A percentile compares a stretch with the other conserved stretches of the same genome.
Evolutionary conservation across 1,139 yeast species (phyloP).

Genomic region (Protomyces inouyei): DNA sequence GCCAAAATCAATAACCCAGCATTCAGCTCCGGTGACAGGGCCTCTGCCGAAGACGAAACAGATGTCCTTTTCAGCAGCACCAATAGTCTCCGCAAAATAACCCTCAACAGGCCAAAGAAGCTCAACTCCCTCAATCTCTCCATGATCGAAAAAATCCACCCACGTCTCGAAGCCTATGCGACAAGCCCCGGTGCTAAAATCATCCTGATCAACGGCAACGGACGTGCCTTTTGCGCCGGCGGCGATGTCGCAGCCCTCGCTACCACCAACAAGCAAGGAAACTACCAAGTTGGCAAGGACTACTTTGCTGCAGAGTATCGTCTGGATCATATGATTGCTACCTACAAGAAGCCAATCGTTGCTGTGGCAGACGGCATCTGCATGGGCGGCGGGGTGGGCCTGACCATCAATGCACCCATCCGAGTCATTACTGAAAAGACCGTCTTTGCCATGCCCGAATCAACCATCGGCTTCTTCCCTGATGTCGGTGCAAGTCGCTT

Average conservation of each 20-base stretch:
- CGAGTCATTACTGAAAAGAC: constrained; percentile 88
- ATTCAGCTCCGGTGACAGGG: constrained; percentile 7
- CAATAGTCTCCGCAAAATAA: constrained; percentile 66
- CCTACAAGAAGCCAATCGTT: constrained; percentile 78
- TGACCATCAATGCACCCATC: constrained; percentile 88
- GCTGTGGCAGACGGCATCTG: constrained; percentile 82
- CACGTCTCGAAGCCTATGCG: constrained; percentile 47
- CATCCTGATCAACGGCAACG: constrained; percentile 21
- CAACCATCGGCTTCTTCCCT: constrained; percentile 93
- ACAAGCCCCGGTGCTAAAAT: constrained; percentile 1
- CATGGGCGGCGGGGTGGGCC: constrained; percentile 98
- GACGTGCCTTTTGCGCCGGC: constrained; percentile 6
- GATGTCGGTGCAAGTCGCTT: constrained; percentile 94
- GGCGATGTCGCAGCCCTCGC: constrained; percentile 39
- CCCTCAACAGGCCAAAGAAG: constrained; percentile 74
- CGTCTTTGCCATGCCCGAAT: constrained; percentile 94
- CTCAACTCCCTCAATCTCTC: constrained; percentile 76
- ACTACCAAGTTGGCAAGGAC: constrained; percentile 33
- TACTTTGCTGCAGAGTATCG: constrained; percentile 80
- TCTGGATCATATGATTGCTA: constrained; percentile 70
- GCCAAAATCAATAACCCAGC: constrained; percentile 36
- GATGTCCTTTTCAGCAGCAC: constrained; percentile 57
- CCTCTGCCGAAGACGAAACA: constrained; percentile 14
- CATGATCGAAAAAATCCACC: constrained; percentile 71
- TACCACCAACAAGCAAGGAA: constrained; percentile 46